Percentiles rank a stretch among this genome's conserved stretches.
Evolutionary conservation across 2,329 filamentous ascomycete genomes (phyloP).

Genomic region (Neocucurbitaria cava): DNA sequence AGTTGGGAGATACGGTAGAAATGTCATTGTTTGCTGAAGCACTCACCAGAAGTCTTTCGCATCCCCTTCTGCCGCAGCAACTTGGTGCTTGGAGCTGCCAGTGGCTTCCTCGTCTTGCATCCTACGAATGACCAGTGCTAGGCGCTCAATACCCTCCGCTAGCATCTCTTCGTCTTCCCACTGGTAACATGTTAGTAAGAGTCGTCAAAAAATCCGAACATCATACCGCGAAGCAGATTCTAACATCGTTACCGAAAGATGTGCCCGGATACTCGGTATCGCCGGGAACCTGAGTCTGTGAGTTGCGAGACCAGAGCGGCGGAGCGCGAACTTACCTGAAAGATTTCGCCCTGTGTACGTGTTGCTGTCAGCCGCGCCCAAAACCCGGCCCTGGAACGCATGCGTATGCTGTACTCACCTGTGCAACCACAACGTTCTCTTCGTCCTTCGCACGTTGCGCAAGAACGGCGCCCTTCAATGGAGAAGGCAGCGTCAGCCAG

Average conservation of each 20-base stretch:
- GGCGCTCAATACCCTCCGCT: slow-evolving; percentile 70
- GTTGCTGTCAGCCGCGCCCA: slow-evolving; percentile 23
- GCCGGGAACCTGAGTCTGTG: slow-evolving; percentile 49
- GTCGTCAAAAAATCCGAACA: background rate
- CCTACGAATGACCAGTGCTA: slow-evolving; percentile 59
- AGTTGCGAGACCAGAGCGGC: slow-evolving; percentile 50
- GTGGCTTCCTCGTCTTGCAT: slow-evolving; percentile 43
- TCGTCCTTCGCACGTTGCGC: slow-evolving; percentile 64
- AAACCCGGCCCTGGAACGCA: slow-evolving; percentile 4
- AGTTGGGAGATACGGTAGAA: background rate
- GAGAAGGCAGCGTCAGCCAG: slow-evolving; percentile 72
- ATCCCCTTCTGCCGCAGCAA: slow-evolving; percentile 24
- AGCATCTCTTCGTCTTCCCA: slow-evolving; percentile 72
- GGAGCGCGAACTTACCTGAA: slow-evolving; percentile 56
- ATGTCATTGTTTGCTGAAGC: background rate
- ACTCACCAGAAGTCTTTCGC: slow-evolving; percentile 44
- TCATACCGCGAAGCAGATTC: slow-evolving; percentile 43
- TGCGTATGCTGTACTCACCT: slow-evolving; percentile 35
- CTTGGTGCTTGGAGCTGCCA: slow-evolving; percentile 16
- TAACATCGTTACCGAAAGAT: slow-evolving; percentile 63
- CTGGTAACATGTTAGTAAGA: slow-evolving; percentile 15
- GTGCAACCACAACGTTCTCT: slow-evolving; percentile 72
- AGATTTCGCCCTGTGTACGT: slow-evolving; percentile 67
- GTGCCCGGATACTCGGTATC: slow-evolving; percentile 53
- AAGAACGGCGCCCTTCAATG: slow-evolving; percentile 62